phyloP scores from a whole-genome alignment of 2,329 filamentous ascomycete species.

The Amauroascus niger region DNA sequence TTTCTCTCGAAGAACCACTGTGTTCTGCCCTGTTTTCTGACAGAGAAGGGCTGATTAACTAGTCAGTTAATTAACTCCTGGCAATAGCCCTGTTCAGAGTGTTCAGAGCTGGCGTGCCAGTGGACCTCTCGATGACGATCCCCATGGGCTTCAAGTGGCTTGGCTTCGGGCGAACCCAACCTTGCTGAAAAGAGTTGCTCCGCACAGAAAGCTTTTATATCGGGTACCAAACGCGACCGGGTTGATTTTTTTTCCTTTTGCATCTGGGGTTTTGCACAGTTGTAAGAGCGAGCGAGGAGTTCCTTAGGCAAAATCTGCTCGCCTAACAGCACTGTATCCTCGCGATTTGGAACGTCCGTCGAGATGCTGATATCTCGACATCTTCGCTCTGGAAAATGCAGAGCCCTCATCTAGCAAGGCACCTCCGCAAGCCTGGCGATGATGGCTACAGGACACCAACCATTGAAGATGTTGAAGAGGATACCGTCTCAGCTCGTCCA shows the following conservation, averaged over 20 bases:
- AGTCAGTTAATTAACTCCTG: too few relatives aligned
- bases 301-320: neutral
- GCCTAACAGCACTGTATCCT: neutral
- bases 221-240: too few relatives aligned
- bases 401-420: slow-evolving; percentile 20
- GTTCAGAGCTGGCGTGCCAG: neutral
- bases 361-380: neutral
- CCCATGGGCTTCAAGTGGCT: neutral
- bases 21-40: too few relatives aligned
- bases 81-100: too few relatives aligned
- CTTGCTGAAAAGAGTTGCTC: neutral
- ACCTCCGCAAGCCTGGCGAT: slow-evolving; percentile 32
- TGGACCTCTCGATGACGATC: neutral
- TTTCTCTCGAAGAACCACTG: too few relatives aligned
- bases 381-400: slow-evolving; percentile 1
- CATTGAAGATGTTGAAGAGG: slow-evolving; percentile 34
- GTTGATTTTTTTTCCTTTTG: too few relatives aligned
- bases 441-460: slow-evolving; percentile 40
- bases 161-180: slow-evolving; percentile 2
- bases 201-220: neutral
- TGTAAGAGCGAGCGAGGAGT: neutral
- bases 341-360: neutral
- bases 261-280: too few relatives aligned
- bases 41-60: too few relatives aligned
- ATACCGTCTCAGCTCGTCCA: slow-evolving; percentile 13